These are phyloP conservation scores for Penicillium cosmopolitanum DNA, from an alignment of 495 filamentous ascomycete genomes.

Conservation along the genomic window DNA sequence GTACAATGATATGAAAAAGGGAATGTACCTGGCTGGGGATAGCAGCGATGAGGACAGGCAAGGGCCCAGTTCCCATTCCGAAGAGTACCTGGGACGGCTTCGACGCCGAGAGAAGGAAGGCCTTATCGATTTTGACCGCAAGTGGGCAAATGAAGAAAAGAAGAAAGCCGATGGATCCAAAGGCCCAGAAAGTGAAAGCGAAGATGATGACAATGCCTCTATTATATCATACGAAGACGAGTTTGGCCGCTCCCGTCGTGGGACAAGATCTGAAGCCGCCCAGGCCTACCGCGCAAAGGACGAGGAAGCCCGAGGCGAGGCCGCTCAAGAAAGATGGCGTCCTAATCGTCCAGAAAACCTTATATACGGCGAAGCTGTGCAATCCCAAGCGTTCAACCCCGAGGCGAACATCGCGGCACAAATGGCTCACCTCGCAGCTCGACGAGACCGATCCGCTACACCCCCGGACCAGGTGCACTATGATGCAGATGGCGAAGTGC, in stretches of 20 bases:
- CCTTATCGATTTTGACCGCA: constrained; percentile 90
- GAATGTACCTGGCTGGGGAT: constrained; percentile 53
- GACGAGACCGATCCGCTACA: constrained; percentile 73
- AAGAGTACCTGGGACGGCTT: constrained; percentile 36
- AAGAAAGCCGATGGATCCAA: constrained; percentile 40
- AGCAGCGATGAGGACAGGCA: constrained; percentile 52
- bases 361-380: constrained; percentile 83
- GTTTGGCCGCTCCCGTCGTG: constrained; percentile 76
- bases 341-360: constrained; percentile 69
- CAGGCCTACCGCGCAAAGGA: constrained; percentile 56
- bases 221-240: constrained; percentile 86
- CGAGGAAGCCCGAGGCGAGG: constrained; percentile 34
- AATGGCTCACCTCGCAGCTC: constrained; percentile 74
- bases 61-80: constrained; percentile 25
- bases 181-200: constrained; percentile 31
- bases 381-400: constrained; percentile 77
- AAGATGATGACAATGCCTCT: constrained; percentile 56
- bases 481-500: constrained; percentile 77
- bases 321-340: constrained; percentile 54
- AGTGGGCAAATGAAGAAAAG: constrained; percentile 76
- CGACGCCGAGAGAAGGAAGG: constrained; percentile 51
- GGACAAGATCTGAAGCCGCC: constrained; percentile 65
- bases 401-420: constrained; percentile 58
- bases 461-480: constrained; percentile 83
- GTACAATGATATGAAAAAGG: constrained; percentile 82